Percentiles rank a stretch among this genome's conserved stretches.
Conservation (phyloP, 768 basidiomycete genomes). For the Leccinum arenicola region DNA sequence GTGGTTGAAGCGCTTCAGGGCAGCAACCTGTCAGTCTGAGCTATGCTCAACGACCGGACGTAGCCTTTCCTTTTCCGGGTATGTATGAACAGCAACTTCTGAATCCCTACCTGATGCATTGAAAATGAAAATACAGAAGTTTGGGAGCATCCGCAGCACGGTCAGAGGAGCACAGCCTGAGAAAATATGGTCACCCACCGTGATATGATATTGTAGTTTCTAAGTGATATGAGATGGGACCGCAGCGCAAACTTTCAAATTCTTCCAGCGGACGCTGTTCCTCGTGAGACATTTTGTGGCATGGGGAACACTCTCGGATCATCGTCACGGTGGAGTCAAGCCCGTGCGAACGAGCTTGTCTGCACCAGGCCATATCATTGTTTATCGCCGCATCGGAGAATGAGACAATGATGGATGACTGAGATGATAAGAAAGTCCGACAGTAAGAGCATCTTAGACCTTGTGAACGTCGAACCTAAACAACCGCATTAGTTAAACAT, state of each 20-base stretch:
- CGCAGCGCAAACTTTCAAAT: too few relatives aligned
- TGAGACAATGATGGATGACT: neutral
- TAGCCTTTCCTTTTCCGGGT: neutral
- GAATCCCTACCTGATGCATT: neutral
- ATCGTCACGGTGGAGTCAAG: neutral
- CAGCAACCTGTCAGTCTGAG: too few relatives aligned
- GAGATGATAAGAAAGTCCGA: neutral
- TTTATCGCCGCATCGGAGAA: neutral
- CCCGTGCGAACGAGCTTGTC: neutral
- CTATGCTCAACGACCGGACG: neutral
- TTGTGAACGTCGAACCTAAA: too few relatives aligned
- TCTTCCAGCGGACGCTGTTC: neutral
- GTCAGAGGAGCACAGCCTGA: neutral
- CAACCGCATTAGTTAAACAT: neutral
- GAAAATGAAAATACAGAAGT: neutral
- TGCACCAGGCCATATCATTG: neutral
- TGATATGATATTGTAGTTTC: neutral
- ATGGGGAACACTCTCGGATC: neutral
- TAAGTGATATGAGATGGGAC: neutral
- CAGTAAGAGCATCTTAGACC: too few relatives aligned
- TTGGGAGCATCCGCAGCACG: neutral
- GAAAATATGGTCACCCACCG: neutral
- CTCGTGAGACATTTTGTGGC: neutral
- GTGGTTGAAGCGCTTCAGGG: neutral
- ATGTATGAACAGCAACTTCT: neutral